Evolutionary conservation across 2,329 filamentous ascomycete species (phyloP), one percentile per base, ranked within the genome.

Genomic region (Waltergamsia citrina): DNA sequence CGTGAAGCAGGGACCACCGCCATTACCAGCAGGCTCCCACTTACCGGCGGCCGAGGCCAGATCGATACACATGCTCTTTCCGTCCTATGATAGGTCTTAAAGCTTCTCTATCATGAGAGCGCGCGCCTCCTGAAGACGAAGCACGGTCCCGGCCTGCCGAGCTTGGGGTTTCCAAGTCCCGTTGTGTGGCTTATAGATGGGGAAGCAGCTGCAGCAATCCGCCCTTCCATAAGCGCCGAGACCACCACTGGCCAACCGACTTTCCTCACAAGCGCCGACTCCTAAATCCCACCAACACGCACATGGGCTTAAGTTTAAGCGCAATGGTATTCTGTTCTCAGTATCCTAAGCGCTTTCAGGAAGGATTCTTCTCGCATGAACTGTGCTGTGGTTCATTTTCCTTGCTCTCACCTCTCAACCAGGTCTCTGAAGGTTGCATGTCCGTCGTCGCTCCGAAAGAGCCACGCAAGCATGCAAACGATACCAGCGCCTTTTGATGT

Each of bases 1-100:
- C 38, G 38, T 40, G 37, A 39, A 44, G 43, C 40, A 40, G 21
- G 16, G 23, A 16, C 11, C 9, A 19, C 27, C 10, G 20, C 20
- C 19, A 23, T 10, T 23, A n/a, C 19, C n/a, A 28, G 28, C 28
- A 32, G 15, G 18, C 17, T 22, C 25, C 25, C 26, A 29, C 33
- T 29, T 34, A 15, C 25, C 33, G 26, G 9, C 33, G 26, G 9
- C 18, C 25, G 21, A n/a, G 33, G 19, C 14, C 8, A 6, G 7
- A n/a, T 23, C 12, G 14, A 25, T 15, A 4, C 10, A 24, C n/a
- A 17, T 20, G 31, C 31, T 32, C 6, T 9, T n/a, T n/a, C 21
- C 17, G 18, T 20, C 21, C n/a, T 20, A 32, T 22, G 30, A 17
- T 8, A 20, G 7, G 7, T 32, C n/a, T 32, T 21, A n/a, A n/a